Percentiles rank a stretch among this genome's conserved stretches.
These are phyloP conservation scores for Gossypium lobatum DNA, from an alignment of 441 rosid species.

Conservation along the genomic window DNA sequence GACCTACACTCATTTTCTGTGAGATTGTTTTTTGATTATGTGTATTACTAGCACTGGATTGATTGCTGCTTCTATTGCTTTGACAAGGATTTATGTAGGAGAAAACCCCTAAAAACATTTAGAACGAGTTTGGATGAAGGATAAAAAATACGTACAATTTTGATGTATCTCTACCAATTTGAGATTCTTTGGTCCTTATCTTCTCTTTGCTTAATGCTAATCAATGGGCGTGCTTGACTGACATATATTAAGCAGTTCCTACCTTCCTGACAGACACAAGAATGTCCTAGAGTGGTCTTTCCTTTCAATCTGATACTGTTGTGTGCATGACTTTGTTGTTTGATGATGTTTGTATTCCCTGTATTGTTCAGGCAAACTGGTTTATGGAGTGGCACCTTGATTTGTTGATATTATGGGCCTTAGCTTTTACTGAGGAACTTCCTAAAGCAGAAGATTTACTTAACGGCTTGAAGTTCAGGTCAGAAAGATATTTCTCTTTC, in stretches of 20 bases:
- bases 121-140: background rate
- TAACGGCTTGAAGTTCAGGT: constrained; percentile 65
- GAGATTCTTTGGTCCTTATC: background rate
- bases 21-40: background rate
- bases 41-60: background rate
- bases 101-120: background rate
- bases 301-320: background rate
- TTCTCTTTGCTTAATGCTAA: too few species aligned
- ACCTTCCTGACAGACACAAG: background rate
- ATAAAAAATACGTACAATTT: background rate
- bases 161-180: background rate
- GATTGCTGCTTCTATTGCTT: background rate
- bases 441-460: constrained; percentile 64
- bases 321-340: constrained; percentile 1
- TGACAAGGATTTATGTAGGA: background rate
- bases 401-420: constrained; percentile 73
- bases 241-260: background rate
- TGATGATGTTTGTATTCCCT: background rate
- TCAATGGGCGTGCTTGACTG: background rate
- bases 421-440: constrained; percentile 51
- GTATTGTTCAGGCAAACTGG: constrained; percentile 54
- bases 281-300: background rate
- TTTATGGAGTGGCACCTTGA: constrained; percentile 79
- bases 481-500: constrained; percentile 13
- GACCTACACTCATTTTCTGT: background rate